Conservation (phyloP, 1,139 yeast genomes). For the Geotrichum bryndzae region DNA sequence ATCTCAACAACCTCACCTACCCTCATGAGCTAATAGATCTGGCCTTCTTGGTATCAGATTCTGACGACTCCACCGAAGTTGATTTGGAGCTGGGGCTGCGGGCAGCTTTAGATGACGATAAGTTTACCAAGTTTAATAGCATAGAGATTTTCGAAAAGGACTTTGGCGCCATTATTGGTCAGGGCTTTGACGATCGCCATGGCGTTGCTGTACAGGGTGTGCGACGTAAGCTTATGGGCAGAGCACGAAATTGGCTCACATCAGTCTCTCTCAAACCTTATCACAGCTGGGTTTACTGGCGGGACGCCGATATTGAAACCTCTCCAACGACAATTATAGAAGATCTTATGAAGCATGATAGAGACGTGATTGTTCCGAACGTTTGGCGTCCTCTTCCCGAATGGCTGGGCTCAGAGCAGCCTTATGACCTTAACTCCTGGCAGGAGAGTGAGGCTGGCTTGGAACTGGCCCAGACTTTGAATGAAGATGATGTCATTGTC, state of each 20-base stretch:
- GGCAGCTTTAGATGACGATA: slow-evolving; percentile 67
- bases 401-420: slow-evolving; percentile 85
- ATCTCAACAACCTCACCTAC: slow-evolving; percentile 53
- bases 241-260: slow-evolving; percentile 66
- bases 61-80: slow-evolving; percentile 58
- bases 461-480: slow-evolving; percentile 64
- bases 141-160: slow-evolving; percentile 52
- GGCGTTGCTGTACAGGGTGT: slow-evolving; percentile 70
- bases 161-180: slow-evolving; percentile 65
- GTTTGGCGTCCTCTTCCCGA: slow-evolving; percentile 91
- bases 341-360: slow-evolving; percentile 58
- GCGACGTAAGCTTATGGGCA: slow-evolving; percentile 64
- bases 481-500: slow-evolving; percentile 84
- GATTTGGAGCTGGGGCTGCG: slow-evolving; percentile 63
- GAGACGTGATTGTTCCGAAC: slow-evolving; percentile 73
- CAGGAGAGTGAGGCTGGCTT: slow-evolving; percentile 80
- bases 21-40: slow-evolving; percentile 60
- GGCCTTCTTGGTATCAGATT: slow-evolving; percentile 60
- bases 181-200: slow-evolving; percentile 75
- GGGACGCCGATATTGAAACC: slow-evolving; percentile 65
- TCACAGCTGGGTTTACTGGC: slow-evolving; percentile 72
- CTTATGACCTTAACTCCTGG: slow-evolving; percentile 90
- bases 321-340: slow-evolving; percentile 56
- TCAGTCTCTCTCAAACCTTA: slow-evolving; percentile 57
- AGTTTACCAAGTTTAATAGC: slow-evolving; percentile 6